Conservation (phyloP, 1,284 basidiomycete species). For the Caloboletus inedulis region DNA sequence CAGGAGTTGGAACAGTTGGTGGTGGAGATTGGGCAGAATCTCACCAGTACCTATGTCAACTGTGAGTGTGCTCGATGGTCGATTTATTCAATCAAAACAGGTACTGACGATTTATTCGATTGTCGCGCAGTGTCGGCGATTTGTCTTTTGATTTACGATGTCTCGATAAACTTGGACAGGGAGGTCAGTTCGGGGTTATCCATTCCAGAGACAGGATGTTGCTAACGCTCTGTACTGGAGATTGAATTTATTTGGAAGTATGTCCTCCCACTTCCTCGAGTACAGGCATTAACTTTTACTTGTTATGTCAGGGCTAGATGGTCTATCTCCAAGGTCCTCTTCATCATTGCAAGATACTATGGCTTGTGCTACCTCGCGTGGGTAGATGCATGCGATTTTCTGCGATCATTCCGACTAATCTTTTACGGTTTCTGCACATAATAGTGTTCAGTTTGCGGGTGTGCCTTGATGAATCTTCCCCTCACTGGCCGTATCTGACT, state of each 20-base stretch:
- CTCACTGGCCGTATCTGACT: neutral
- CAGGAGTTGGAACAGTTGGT: neutral
- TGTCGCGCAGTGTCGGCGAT: constrained; percentile 1
- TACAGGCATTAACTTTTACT: no score
- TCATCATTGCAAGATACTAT: neutral
- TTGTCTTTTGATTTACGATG: constrained; percentile 2
- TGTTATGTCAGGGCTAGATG: neutral
- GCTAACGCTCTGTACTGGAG: neutral
- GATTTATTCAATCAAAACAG: neutral
- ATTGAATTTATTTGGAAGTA: constrained; percentile 8
- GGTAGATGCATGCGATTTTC: neutral
- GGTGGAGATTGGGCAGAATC: neutral
- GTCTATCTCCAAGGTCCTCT: neutral
- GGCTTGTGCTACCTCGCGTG: neutral
- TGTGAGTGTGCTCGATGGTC: neutral
- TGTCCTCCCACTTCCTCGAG: neutral
- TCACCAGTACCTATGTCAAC: constrained; percentile 1
- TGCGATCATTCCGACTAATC: neutral
- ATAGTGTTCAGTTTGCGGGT: neutral
- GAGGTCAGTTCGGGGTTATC: constrained; percentile 3
- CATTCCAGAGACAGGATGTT: neutral
- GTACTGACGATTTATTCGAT: neutral
- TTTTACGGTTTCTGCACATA: neutral
- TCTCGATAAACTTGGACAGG: constrained; percentile 7
- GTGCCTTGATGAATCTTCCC: neutral